Evolutionary conservation across 2,329 filamentous ascomycete genomes (phyloP).

Genomic region (Aspergillus amoenus): DNA sequence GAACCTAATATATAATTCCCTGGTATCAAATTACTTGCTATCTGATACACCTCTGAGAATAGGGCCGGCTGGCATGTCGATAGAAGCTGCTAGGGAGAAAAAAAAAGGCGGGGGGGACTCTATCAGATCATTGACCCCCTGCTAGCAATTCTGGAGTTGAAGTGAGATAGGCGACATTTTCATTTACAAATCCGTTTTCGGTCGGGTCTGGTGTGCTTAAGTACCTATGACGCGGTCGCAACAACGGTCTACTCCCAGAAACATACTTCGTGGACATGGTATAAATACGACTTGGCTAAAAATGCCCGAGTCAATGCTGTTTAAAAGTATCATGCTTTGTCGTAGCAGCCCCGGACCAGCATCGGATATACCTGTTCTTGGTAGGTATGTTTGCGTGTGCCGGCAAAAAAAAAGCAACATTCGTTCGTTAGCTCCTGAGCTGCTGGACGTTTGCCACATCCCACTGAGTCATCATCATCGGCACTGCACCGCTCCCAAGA

Average conservation of each 20-base stretch:
- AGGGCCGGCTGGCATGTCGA: not conserved
- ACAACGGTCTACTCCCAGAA: not conserved
- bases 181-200: too few species aligned
- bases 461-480: slow-evolving; percentile 11
- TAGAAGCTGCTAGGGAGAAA: not conserved
- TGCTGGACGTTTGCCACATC: slow-evolving; percentile 16
- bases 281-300: not conserved
- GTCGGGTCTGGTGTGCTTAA: too few species aligned
- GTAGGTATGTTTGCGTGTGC: slow-evolving; percentile 17
- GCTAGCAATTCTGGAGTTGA: not conserved
- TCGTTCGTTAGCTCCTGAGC: not conserved
- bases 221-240: not conserved
- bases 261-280: not conserved
- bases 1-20: not conserved
- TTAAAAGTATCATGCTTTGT: not conserved
- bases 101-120: too few species aligned
- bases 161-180: not conserved
- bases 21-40: not conserved
- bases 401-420: not conserved
- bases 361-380: too few species aligned
- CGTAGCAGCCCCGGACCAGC: too few species aligned
- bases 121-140: not conserved
- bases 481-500: slow-evolving; percentile 1
- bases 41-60: not conserved
- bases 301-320: not conserved